A percentile compares a stretch with the other conserved stretches of the same genome.
These are phyloP conservation scores for Trichoderma polysporum DNA, from an alignment of 2,329 filamentous ascomycete species.

Conservation along the genomic window DNA sequence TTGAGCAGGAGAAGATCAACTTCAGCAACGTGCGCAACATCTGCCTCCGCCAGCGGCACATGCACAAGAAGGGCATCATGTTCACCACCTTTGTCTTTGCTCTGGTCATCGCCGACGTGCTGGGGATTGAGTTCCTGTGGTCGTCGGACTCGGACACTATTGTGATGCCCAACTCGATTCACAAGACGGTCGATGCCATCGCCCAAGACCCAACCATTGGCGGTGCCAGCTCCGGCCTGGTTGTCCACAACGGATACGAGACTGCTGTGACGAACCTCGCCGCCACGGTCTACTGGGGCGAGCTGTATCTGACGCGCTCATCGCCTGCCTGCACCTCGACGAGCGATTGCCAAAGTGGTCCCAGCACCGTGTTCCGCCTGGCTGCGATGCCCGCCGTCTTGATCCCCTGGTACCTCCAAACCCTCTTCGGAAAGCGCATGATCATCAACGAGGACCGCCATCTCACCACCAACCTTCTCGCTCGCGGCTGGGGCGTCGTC, in stretches of 20 bases:
- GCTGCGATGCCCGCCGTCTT: conserved; percentile 27
- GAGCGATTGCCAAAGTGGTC: conserved; percentile 30
- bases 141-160: conserved; percentile 30
- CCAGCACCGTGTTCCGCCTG: conserved; percentile 28
- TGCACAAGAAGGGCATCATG: conserved; percentile 32
- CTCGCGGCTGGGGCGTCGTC: conserved; percentile 30
- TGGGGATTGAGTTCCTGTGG: conserved; percentile 31
- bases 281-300: conserved; percentile 29
- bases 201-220: conserved; percentile 25
- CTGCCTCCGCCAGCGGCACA: conserved; percentile 28
- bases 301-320: conserved; percentile 29
- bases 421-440: conserved; percentile 29
- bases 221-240: conserved; percentile 28
- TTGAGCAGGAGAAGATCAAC: conserved; percentile 24
- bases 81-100: conserved; percentile 30
- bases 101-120: conserved; percentile 27
- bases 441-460: conserved; percentile 31
- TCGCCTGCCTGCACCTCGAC: conserved; percentile 27
- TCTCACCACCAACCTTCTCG: conserved; percentile 29
- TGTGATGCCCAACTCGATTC: conserved; percentile 25
- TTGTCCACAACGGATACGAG: conserved; percentile 28
- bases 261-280: conserved; percentile 26
- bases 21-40: conserved; percentile 25
- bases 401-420: conserved; percentile 30
- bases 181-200: conserved; percentile 26